Percentiles rank a stretch among this genome's conserved stretches.
phyloP scores from a whole-genome alignment of 169 alveolate species.

The Cryptosporidium sp. region DNA sequence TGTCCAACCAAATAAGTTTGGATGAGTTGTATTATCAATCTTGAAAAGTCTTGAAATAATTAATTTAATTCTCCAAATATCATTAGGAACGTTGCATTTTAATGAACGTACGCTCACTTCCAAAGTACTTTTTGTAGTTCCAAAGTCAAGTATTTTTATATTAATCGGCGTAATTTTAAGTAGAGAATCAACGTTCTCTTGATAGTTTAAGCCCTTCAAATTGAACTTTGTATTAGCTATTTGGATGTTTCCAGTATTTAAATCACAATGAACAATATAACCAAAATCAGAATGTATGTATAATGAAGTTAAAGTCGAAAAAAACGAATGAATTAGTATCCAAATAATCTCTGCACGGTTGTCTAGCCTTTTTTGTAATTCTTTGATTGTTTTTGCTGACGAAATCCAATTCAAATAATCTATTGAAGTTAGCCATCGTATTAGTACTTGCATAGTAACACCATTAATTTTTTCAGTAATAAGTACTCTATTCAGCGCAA shows the following conservation, averaged over 20 bases:
- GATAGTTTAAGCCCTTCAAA: constrained; percentile 20
- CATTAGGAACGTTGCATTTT: constrained; percentile 55
- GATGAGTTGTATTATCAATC: constrained; percentile 58
- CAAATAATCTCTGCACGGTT: constrained; percentile 71
- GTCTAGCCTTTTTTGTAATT: constrained; percentile 56
- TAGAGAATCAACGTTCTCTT: constrained; percentile 45
- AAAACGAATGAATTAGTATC: constrained; percentile 59
- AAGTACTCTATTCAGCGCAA: constrained; percentile 37
- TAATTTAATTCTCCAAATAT: constrained; percentile 71
- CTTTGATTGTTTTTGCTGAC: constrained; percentile 43
- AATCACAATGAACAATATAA: constrained; percentile 55
- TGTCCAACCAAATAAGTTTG: constrained; percentile 72
- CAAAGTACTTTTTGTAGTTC: constrained; percentile 60
- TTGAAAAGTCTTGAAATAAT: constrained; percentile 46
- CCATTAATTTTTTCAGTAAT: constrained; percentile 71
- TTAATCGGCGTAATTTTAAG: constrained; percentile 43
- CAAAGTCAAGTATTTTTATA: constrained; percentile 62
- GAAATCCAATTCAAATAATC: constrained; percentile 67
- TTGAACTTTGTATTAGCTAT: constrained; percentile 59
- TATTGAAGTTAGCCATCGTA: constrained; percentile 60
- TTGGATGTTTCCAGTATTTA: constrained; percentile 65
- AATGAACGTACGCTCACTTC: constrained; percentile 53
- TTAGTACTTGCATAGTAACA: constrained; percentile 40
- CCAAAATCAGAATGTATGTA: constrained; percentile 73
- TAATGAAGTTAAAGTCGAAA: constrained; percentile 60